These are phyloP conservation scores for Colletotrichum higginsianum DNA, from an alignment of 2,329 filamentous ascomycete genomes.

Conservation along the genomic window DNA sequence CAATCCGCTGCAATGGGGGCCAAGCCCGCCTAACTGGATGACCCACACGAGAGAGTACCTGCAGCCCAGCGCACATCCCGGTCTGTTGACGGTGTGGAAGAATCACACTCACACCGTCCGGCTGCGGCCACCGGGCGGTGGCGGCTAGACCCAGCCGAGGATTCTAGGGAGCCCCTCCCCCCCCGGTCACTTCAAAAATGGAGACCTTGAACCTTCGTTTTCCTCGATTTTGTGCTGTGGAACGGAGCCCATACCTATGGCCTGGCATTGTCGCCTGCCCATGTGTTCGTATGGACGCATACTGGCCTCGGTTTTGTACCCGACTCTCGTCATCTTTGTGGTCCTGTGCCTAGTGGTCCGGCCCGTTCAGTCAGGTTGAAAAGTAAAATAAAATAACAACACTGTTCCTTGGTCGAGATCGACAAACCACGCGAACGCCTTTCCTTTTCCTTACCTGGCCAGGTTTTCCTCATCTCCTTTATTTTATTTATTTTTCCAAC, in stretches of 20 bases:
- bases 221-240: conserved; percentile 22
- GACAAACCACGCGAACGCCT: conserved; percentile 2
- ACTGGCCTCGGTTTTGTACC: not conserved
- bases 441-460: conserved; percentile 7
- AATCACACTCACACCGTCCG: conserved; percentile 16
- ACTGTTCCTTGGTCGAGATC: conserved; percentile 16
- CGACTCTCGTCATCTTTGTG: not conserved
- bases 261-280: not conserved
- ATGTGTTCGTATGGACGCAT: not conserved
- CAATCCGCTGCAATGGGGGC: not conserved
- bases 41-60: not conserved
- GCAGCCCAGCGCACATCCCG: not conserved
- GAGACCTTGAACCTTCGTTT: conserved; percentile 30
- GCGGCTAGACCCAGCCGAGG: conserved; percentile 29
- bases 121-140: conserved; percentile 23
- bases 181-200: conserved; percentile 26
- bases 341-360: conserved; percentile 2
- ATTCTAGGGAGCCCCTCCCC: conserved; percentile 1
- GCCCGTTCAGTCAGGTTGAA: not conserved
- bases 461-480: not conserved
- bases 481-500: conserved; percentile 28
- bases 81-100: conserved; percentile 1
- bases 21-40: conserved; percentile 5
- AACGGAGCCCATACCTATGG: conserved; percentile 11
- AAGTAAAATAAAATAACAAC: not conserved